Evolutionary conservation across 352 stramenopile species (phyloP).

Genomic region (Phytophthora litchii): DNA sequence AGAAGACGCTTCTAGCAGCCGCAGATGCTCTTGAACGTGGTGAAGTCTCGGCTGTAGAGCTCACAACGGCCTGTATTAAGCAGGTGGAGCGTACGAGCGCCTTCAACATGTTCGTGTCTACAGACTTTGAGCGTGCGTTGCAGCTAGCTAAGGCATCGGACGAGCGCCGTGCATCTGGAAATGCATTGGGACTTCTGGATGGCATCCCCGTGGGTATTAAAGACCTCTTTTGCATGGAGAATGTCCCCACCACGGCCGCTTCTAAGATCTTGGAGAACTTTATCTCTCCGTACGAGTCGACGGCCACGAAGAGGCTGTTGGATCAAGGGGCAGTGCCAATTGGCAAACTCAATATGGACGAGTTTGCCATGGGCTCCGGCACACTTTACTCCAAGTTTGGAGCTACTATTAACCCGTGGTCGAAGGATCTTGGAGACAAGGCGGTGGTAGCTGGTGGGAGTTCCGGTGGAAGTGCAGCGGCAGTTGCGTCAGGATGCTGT

Average conservation of each 20-base stretch:
- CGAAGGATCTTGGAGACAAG: conserved; percentile 50
- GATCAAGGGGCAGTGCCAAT: conserved; percentile 92
- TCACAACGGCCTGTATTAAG: conserved; percentile 74
- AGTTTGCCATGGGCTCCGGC: conserved; percentile 98
- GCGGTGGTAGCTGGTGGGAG: conserved; percentile 92
- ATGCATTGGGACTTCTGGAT: conserved; percentile 78
- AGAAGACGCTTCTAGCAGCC: conserved; percentile 56
- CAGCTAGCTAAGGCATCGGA: conserved; percentile 83
- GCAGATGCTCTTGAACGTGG: conserved; percentile 51
- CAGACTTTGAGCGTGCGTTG: conserved; percentile 71
- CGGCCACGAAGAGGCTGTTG: conserved; percentile 82
- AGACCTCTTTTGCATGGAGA: conserved; percentile 94
- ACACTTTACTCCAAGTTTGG: conserved; percentile 92
- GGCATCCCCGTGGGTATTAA: conserved; percentile 97
- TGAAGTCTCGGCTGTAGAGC: conserved; percentile 59
- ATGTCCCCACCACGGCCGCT: conserved; percentile 83
- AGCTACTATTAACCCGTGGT: conserved; percentile 91
- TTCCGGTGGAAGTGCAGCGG: conserved; percentile 93
- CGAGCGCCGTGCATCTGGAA: conserved; percentile 51
- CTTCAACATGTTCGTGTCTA: conserved; percentile 86
- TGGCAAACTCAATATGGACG: conserved; percentile 98
- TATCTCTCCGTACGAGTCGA: conserved; percentile 91
- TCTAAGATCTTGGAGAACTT: conserved; percentile 93
- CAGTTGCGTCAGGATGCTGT: conserved; percentile 91
- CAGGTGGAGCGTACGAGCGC: conserved; percentile 70